These are phyloP conservation scores for Cercospora nicotianae DNA, from an alignment of 2,329 filamentous ascomycete genomes.

Conservation along the genomic window DNA sequence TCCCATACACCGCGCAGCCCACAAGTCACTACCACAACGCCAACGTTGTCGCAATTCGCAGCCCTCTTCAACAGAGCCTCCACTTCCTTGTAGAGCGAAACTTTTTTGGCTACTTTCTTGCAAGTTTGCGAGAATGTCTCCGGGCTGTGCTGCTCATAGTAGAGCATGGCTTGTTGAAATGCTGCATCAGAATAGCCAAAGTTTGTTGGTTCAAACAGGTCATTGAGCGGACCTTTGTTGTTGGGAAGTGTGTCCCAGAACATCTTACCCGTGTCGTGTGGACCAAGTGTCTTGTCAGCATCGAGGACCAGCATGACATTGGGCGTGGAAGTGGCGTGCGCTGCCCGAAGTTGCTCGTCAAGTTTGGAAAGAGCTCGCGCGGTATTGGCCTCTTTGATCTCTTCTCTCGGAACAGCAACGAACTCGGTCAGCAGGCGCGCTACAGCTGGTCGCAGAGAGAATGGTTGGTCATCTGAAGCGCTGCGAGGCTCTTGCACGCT, in stretches of 20 bases:
- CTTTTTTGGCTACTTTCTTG: slow-evolving; percentile 43
- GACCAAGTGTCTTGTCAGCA: slow-evolving; percentile 57
- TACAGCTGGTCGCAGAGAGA: neutral
- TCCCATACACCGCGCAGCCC: slow-evolving; percentile 59
- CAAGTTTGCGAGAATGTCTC: slow-evolving; percentile 50
- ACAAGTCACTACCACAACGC: slow-evolving; percentile 56
- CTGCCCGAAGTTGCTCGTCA: neutral
- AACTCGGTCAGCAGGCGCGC: neutral
- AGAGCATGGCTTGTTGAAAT: slow-evolving; percentile 56
- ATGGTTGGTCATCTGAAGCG: neutral
- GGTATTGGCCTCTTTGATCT: neutral
- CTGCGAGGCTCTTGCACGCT: slow-evolving; percentile 23
- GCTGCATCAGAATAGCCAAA: slow-evolving; percentile 55
- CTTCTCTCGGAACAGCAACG: neutral
- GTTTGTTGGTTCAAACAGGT: slow-evolving; percentile 49
- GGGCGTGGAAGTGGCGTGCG: slow-evolving; percentile 21
- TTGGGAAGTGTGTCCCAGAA: slow-evolving; percentile 50
- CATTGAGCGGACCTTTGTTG: slow-evolving; percentile 55
- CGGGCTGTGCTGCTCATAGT: slow-evolving; percentile 53
- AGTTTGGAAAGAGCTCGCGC: neutral
- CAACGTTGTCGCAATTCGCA: slow-evolving; percentile 35
- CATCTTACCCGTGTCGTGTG: slow-evolving; percentile 51
- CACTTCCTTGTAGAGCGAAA: slow-evolving; percentile 53
- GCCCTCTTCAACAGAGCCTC: slow-evolving; percentile 43
- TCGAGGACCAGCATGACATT: slow-evolving; percentile 58